A percentile compares a stretch with the other conserved stretches of the same genome.
phyloP scores from a whole-genome alignment of 352 stramenopile species.

The Phytophthora rubi region DNA sequence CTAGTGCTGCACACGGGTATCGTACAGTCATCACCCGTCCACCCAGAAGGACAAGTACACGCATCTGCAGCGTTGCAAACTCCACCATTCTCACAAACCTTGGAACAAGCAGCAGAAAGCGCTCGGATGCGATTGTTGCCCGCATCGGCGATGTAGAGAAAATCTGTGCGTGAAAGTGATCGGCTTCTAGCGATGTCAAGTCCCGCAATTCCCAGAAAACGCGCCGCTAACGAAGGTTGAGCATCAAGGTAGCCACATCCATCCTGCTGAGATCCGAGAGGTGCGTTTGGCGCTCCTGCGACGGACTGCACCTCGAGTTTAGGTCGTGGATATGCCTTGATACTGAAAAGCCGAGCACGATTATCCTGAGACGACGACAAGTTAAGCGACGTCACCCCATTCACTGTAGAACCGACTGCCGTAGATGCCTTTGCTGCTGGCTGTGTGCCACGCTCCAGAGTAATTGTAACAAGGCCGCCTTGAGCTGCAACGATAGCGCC shows the following conservation, averaged over 20 bases:
- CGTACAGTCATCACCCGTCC: constrained; percentile 92
- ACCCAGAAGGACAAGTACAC: constrained; percentile 89
- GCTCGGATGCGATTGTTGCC: constrained; percentile 94
- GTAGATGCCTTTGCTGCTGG: constrained; percentile 5
- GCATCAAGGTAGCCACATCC: constrained; percentile 89
- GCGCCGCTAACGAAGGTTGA: constrained; percentile 83
- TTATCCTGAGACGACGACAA: constrained; percentile 39
- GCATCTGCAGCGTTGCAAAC: constrained; percentile 85
- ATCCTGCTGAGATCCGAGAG: constrained; percentile 80
- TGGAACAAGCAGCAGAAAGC: constrained; percentile 91
- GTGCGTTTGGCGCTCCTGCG: constrained; percentile 84
- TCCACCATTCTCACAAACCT: constrained; percentile 96
- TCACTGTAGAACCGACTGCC: constrained; percentile 47
- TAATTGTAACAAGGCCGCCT: constrained; percentile 79
- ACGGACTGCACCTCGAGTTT: constrained; percentile 92
- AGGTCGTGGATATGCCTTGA: constrained; percentile 47
- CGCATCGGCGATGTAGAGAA: constrained; percentile 92
- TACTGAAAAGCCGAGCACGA: constrained; percentile 66
- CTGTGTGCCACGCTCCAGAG: constrained; percentile 55
- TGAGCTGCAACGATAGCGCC: constrained; percentile 58
- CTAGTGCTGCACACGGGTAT: constrained; percentile 65
- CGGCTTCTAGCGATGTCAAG: constrained; percentile 30
- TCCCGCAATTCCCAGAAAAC: constrained; percentile 57
- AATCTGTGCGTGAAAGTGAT: constrained; percentile 54
- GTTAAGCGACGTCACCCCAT: constrained; percentile 65